phyloP scores from a whole-genome alignment of 2,329 filamentous ascomycete species.

The Acephala macrosclerotiorum region DNA sequence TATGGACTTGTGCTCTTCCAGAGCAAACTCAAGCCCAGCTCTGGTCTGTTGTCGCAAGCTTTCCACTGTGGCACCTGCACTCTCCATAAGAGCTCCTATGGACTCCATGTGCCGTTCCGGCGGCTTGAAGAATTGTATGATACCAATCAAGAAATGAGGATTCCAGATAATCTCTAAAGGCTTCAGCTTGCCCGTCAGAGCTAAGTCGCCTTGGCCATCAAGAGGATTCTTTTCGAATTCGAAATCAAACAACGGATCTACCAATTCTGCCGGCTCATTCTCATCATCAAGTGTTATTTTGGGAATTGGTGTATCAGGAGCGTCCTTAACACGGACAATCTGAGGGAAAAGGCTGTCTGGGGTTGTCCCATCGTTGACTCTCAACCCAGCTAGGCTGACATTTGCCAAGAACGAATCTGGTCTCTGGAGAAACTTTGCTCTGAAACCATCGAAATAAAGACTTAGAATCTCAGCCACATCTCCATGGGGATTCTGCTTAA shows the following conservation, averaged over 20 bases:
- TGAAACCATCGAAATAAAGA: constrained; percentile 93
- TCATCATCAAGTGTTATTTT: constrained; percentile 46
- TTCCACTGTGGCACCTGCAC: constrained; percentile 93
- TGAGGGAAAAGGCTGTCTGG: constrained; percentile 90
- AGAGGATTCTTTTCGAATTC: constrained; percentile 95
- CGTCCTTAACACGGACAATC: constrained; percentile 95
- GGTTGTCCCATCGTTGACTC: constrained; percentile 95
- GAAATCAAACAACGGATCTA: constrained; percentile 89
- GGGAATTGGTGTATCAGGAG: constrained; percentile 59
- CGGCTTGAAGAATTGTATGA: constrained; percentile 94
- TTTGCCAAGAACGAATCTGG: constrained; percentile 91
- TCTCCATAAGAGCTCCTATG: constrained; percentile 94
- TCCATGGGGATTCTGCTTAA: constrained; percentile 85
- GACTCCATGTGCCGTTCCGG: constrained; percentile 99
- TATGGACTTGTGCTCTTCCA: constrained; percentile 97
- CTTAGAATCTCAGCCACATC: constrained; percentile 82
- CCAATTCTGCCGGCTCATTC: constrained; percentile 49
- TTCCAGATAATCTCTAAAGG: constrained; percentile 98
- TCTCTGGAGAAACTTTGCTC: constrained; percentile 86
- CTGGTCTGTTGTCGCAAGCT: constrained; percentile 94
- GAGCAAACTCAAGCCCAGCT: constrained; percentile 92
- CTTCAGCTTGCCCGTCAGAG: constrained; percentile 88
- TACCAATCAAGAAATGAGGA: constrained; percentile 87
- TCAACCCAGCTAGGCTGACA: constrained; percentile 88
- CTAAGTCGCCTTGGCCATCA: constrained; percentile 89